Evolutionary conservation across 176 grass and related monocot species (phyloP), one percentile per base, ranked within the genome.

Genomic region (Oryza meyeriana): DNA sequence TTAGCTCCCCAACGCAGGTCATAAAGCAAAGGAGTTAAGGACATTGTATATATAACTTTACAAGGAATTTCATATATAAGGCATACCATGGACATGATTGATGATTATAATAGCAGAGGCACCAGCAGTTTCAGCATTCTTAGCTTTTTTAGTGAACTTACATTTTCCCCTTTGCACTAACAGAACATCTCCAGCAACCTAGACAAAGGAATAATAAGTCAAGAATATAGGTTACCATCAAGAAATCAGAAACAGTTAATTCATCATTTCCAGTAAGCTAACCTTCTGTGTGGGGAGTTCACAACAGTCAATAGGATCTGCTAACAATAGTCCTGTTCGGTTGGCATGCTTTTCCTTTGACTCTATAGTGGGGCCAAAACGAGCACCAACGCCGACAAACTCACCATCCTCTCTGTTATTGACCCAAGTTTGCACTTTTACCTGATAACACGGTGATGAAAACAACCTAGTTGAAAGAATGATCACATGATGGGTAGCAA

Each of bases 341-440:
- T 92, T 92, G 25, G 89, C 89, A 29, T 87, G 85, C 82, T 93
- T 98, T 86, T 99, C 93, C 85, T 99, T 99, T 36, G 93, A 91
- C 62, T 84, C 89, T 69, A 99, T 99, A n/a, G 63, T 88, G 59
- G 87, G 87, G 33, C 96, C 96, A 79, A 99, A 99, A 35, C 96
- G 88, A 85, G 96, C 96, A 74, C 93, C 96, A 69, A 99, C 96
- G 32, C 96, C 96, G 41, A 99, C 96, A 90, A 99, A 95, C 79
- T 95, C 93, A 77, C 72, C 74, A 41, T 70, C 65, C 79, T 99
- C 96, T 12, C 36, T 81, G 44, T 79, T 84, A 69, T 93, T 91
- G 77, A 99, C 58, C 96, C 93, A 99, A 31, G 89, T 99, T 91
- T 92, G 96, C 79, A 99, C 89, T 88, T 99, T 99, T 66, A 99